phyloP scores from a whole-genome alignment of 1,139 yeast species.

The Protomyces lactucae-debilis region DNA sequence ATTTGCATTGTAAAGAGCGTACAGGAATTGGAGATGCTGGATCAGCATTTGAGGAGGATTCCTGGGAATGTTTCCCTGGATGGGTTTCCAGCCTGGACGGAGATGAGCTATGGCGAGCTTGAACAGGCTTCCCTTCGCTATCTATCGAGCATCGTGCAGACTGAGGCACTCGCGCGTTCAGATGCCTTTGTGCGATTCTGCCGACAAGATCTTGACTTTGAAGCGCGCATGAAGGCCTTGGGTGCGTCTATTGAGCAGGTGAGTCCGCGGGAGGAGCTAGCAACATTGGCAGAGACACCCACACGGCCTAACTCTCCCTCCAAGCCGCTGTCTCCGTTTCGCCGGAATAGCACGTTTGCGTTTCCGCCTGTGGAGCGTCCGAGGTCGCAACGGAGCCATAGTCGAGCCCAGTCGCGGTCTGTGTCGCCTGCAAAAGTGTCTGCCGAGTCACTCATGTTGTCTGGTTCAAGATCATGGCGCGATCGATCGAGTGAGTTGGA shows the following conservation, averaged over 20 bases:
- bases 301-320: not conserved
- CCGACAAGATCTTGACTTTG: constrained; percentile 6
- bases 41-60: not conserved
- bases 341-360: not conserved
- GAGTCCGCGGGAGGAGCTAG: not conserved
- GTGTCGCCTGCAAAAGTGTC: not conserved
- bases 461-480: not conserved
- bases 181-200: constrained; percentile 8
- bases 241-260: not conserved
- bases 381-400: not conserved
- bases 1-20: constrained; percentile 11
- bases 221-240: not conserved
- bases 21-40: constrained; percentile 8
- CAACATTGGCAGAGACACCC: not conserved
- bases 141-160: constrained; percentile 2
- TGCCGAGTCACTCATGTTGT: not conserved
- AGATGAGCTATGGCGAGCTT: constrained; percentile 3
- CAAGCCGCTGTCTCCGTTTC: not conserved
- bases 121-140: not conserved
- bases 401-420: not conserved
- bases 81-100: constrained; percentile 7
- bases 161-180: not conserved
- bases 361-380: not conserved
- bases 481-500: not conserved
- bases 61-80: not conserved